phyloP scores from a whole-genome alignment of 305 asterid species.

The Fraxinus floribunda region DNA sequence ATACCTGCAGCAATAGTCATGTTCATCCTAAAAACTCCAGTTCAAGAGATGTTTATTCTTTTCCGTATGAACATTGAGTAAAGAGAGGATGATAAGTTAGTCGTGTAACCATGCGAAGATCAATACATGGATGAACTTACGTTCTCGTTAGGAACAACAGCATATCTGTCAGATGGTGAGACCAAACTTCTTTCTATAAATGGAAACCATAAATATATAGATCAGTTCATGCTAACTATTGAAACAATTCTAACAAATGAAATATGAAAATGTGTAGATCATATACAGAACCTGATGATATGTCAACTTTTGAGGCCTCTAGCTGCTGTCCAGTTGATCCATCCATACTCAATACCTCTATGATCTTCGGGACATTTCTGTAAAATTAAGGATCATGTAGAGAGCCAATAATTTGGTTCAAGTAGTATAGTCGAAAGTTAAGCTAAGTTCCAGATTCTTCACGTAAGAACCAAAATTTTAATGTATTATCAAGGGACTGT shows the following conservation, averaged over 20 bases:
- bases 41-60: not conserved
- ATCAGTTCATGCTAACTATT: not conserved
- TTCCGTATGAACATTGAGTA: not conserved
- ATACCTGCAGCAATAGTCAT: not conserved
- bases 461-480: not conserved
- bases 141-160: constrained; percentile 38
- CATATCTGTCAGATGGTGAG: constrained; percentile 18
- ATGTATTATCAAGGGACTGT: not conserved
- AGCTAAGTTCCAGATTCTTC: not conserved
- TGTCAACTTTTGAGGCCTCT: constrained; percentile 62
- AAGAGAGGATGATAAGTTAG: not conserved
- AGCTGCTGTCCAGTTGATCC: constrained; percentile 76
- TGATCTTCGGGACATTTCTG: constrained; percentile 80
- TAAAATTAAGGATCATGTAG: not conserved
- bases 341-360: constrained; percentile 73
- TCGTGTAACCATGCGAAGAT: not conserved
- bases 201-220: not conserved
- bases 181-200: constrained; percentile 52
- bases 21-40: not conserved
- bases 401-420: too few relatives aligned
- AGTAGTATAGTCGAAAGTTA: not conserved
- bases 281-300: constrained; percentile 57
- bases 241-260: not conserved
- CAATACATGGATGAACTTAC: constrained; percentile 23
- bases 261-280: not conserved